phyloP scores from a whole-genome alignment of 1,139 yeast genomes.

The Magnusiomyces tetraspermus region DNA sequence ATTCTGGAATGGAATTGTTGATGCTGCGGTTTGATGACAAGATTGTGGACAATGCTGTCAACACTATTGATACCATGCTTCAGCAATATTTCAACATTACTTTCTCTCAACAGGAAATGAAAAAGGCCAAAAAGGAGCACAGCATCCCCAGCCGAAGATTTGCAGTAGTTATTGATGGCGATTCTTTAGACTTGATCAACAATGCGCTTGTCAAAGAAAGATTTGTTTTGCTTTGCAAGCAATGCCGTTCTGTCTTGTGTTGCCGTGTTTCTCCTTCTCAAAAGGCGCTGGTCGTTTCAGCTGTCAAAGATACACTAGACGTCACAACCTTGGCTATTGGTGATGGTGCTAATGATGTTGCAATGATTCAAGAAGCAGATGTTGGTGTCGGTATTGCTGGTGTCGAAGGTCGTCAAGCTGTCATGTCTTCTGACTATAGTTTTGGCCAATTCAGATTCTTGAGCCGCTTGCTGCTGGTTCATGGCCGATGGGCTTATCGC shows the following conservation, averaged over 20 bases:
- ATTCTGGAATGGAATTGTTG: conserved; percentile 76
- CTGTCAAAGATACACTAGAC: conserved; percentile 71
- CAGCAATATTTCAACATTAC: conserved; percentile 50
- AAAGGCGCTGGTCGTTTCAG: conserved; percentile 88
- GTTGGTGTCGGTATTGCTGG: conserved; percentile 98
- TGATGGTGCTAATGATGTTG: conserved; percentile 97
- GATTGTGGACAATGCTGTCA: conserved; percentile 42
- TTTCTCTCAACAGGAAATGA: conserved; percentile 53
- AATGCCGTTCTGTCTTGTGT: conserved; percentile 86
- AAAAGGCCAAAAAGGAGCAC: conserved; percentile 59
- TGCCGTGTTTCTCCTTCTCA: conserved; percentile 97
- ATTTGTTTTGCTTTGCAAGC: conserved; percentile 79
- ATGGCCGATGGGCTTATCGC: conserved; percentile 95
- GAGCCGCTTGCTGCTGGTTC: conserved; percentile 69
- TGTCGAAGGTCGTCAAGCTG: conserved; percentile 97
- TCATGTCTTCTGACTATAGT: conserved; percentile 95
- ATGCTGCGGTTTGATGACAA: conserved; percentile 47
- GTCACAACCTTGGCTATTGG: conserved; percentile 93
- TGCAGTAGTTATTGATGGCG: conserved; percentile 90
- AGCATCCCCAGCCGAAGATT: conserved; percentile 65
- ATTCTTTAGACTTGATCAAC: conserved; percentile 68
- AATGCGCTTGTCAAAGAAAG: conserved; percentile 47
- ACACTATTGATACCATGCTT: conserved; percentile 51
- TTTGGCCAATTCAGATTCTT: conserved; percentile 87
- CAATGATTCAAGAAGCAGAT: conserved; percentile 97